phyloP scores from a whole-genome alignment of 176 grass and related monocot genomes.

The Thinopyrum elongatum region DNA sequence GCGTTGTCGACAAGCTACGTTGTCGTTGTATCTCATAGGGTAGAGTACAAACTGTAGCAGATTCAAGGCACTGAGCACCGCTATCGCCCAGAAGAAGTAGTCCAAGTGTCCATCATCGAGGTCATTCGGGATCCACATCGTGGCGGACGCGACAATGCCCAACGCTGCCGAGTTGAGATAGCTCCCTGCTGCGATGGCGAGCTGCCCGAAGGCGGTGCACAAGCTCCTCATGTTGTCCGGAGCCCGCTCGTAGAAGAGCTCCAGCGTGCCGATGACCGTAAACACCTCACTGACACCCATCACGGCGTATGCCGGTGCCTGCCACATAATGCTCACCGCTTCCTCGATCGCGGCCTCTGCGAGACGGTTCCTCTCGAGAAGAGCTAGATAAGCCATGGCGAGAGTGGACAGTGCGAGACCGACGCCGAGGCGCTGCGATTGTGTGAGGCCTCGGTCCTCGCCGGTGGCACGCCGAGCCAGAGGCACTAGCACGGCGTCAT shows the following conservation, averaged over 20 bases:
- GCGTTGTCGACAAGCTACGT: too few species aligned
- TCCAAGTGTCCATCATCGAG: slow-evolving; percentile 58
- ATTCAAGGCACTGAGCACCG: slow-evolving; percentile 45
- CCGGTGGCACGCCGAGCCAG: slow-evolving; percentile 26
- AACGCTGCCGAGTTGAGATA: slow-evolving; percentile 61
- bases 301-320: slow-evolving; percentile 23
- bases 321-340: slow-evolving; percentile 33
- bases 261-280: background rate
- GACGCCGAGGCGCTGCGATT: slow-evolving; percentile 39
- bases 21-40: too few species aligned
- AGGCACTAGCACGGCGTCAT: slow-evolving; percentile 30
- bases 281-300: slow-evolving; percentile 27
- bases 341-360: background rate
- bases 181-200: slow-evolving; percentile 46
- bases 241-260: slow-evolving; percentile 21
- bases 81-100: slow-evolving; percentile 54
- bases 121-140: slow-evolving; percentile 57
- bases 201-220: slow-evolving; percentile 16
- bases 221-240: slow-evolving; percentile 27
- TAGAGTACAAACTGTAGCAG: background rate
- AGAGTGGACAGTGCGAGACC: slow-evolving; percentile 34
- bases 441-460: slow-evolving; percentile 29
- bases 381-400: slow-evolving; percentile 23
- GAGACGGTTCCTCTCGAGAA: slow-evolving; percentile 40
- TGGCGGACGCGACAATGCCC: background rate